Conservation (phyloP, 164 flowering plant genomes). For the Platanus orientalis region DNA sequence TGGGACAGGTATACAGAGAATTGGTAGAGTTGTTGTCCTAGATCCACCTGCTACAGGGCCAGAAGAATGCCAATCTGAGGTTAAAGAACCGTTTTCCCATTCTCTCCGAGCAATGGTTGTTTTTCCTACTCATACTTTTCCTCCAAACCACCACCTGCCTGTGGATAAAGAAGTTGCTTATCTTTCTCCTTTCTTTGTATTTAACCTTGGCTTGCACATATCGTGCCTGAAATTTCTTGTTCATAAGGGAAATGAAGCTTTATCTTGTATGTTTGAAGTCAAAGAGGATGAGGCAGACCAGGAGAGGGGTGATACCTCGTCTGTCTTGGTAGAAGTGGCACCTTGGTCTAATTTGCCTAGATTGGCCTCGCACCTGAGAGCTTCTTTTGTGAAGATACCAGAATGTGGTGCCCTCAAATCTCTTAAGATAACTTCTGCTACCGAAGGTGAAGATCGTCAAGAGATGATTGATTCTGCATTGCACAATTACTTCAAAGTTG, state of each 20-base stretch:
- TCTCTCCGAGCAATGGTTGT: slow-evolving; percentile 36
- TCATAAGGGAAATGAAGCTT: slow-evolving; percentile 48
- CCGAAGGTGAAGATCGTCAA: slow-evolving; percentile 74
- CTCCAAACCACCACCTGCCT: slow-evolving; percentile 12
- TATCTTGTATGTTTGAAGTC: slow-evolving; percentile 44
- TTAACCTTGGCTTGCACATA: slow-evolving; percentile 74
- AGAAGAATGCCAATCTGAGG: slow-evolving; percentile 12
- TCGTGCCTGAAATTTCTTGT: slow-evolving; percentile 63
- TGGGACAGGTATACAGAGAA: slow-evolving; percentile 43
- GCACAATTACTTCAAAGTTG: slow-evolving; percentile 63
- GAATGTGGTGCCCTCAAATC: slow-evolving; percentile 77
- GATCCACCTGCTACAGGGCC: slow-evolving; percentile 44
- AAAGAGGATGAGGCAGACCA: slow-evolving; percentile 20
- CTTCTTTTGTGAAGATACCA: slow-evolving; percentile 84
- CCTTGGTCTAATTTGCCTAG: slow-evolving; percentile 42
- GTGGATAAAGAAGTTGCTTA: slow-evolving; percentile 52
- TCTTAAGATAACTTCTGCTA: slow-evolving; percentile 45
- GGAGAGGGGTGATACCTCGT: slow-evolving; percentile 21
- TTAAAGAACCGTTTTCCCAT: slow-evolving; percentile 5
- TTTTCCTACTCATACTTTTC: slow-evolving; percentile 52
- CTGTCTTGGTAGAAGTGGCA: slow-evolving; percentile 38
- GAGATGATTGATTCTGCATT: slow-evolving; percentile 69
- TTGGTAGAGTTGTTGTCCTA: slow-evolving; percentile 62
- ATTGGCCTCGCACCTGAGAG: slow-evolving; percentile 85
- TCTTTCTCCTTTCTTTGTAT: slow-evolving; percentile 70